Base-by-base conservation (phyloP, 1,139 yeast species). In the Taphrina betulina region DNA sequence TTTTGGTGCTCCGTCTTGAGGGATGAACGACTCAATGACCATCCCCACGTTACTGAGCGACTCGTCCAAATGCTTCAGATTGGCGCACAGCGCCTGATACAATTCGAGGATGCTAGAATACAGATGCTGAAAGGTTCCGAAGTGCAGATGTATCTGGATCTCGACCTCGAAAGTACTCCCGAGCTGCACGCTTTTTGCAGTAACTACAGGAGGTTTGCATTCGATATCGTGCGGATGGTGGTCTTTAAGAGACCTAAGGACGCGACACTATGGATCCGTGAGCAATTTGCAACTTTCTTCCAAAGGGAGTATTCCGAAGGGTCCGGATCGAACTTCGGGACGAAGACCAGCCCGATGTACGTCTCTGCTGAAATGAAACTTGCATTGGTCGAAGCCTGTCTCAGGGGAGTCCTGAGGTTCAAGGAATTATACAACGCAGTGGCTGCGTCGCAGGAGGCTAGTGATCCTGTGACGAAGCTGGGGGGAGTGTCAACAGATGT, bases 341-440 rank as follows among this genome's bases (percentile, higher is more conserved):
- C 38, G 31, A 56, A 75, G 3, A 90, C 81, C 58, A 80, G 84
- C 14, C 81, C 86, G 44, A 82, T 92, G 2, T 85, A 81, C 66
- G 78, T 85, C 57, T 78, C 81, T 61, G 94, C 95, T 0, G 78
- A 83, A 57, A 79, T 95, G 0, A 96, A 90, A 66, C 82, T 92
- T 62, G 83, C 83, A 66, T 80, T 89, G 24, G 87, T 89, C 36
- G 98, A 92, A 69, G 85, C 95, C 40, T 84, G 95, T 62, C 80
- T 92, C 28, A 78, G 95, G 61, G 98, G 98, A 36, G 84, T 94
- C 35, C 82, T 94, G n/a, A 79, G 99, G 65, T 92, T 98, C 97
- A 82, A 89, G 23, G 54, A 65, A 16, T 50, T 37, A n/a, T 36
- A 17, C 12, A 34, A 26, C 28, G 33, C 24, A 3, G 12, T 28